Conservation (phyloP, 306 rosid species). For the Casuarina glauca region DNA sequence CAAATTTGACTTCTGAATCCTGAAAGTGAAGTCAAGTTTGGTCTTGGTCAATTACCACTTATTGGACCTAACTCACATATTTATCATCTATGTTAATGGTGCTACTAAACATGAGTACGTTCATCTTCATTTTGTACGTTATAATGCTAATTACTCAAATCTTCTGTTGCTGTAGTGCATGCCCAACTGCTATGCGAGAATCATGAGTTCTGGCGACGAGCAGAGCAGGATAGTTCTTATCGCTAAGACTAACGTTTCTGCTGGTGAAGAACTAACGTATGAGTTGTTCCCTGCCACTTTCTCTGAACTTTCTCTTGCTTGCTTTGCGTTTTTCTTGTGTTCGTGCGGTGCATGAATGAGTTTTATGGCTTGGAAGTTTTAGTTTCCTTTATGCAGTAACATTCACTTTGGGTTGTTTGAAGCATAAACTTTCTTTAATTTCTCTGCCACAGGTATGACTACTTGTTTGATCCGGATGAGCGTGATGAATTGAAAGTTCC, state of each 20-base stretch:
- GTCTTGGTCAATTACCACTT: background rate
- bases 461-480: conserved; percentile 91
- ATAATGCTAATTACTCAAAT: conserved; percentile 6
- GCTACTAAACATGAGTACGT: too few relatives aligned
- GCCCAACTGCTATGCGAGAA: conserved; percentile 97
- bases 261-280: conserved; percentile 93
- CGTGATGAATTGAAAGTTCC: conserved; percentile 83
- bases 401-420: conserved; percentile 7
- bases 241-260: conserved; percentile 74
- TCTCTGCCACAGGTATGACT: conserved; percentile 73
- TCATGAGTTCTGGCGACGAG: conserved; percentile 67
- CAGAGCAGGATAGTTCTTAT: conserved; percentile 88
- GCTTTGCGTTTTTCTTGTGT: background rate
- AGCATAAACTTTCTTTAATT: background rate
- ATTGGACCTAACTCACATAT: background rate
- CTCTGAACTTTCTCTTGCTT: background rate
- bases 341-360: background rate
- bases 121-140: background rate
- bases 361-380: background rate
- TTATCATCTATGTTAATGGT: too few relatives aligned
- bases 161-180: conserved; percentile 69
- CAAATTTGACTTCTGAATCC: background rate
- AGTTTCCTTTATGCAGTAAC: conserved; percentile 1
- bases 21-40: background rate
- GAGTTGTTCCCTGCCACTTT: conserved; percentile 17